Evolutionary conservation across 2,329 filamentous ascomycete genomes (phyloP), one percentile per base, ranked within the genome.

Genomic region (Botrytis pseudocinerea): DNA sequence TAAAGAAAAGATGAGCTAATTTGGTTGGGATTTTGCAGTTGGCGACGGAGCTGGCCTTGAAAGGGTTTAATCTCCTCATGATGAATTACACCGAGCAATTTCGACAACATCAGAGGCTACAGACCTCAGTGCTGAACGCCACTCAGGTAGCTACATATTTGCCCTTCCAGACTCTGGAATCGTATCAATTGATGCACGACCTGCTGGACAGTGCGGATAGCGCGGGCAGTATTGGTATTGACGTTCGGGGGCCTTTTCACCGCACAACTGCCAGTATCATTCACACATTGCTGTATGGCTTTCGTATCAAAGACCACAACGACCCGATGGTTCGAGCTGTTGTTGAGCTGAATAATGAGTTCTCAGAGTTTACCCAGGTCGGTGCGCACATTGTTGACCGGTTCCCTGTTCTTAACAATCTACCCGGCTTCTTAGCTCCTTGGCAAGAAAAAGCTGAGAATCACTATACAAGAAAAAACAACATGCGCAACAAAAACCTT

Each of bases 381-480:
- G 63, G 44, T 28, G 63, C 63, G 28, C 63, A 66, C 20, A 66
- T 66, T 35, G 63, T 66, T 51, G 63, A 66, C 44, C 63, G 51
- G 32, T 66, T 66, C 63, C 63, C 63, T 46, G 22, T 51, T 1
- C 63, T 66, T 66, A 66, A 66, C 32, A 66, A 66, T 66, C n/a
- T 66, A 10, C 63, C 63, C 28, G 63, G 63, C 8, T 66, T 66
- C 44, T 51, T 66, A 42, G 63, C 63, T n/a, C 63, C 63, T 48
- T 66, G 63, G 63, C n/a, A 66, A 25, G 63, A 44, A 66, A 66
- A 66, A 42, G 63, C 63, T 38, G 63, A 66, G 63, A 66, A 48
- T 51, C 63, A 66, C 63, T 66, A 66, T 7, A 66, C n/a, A n/a
- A 66, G 44, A n/a, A 66, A 66, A 66, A 51, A 51, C 7, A 42